Evolutionary conservation across 2,329 filamentous ascomycete genomes (phyloP).

Genomic region (Lachnellula occidentalis): DNA sequence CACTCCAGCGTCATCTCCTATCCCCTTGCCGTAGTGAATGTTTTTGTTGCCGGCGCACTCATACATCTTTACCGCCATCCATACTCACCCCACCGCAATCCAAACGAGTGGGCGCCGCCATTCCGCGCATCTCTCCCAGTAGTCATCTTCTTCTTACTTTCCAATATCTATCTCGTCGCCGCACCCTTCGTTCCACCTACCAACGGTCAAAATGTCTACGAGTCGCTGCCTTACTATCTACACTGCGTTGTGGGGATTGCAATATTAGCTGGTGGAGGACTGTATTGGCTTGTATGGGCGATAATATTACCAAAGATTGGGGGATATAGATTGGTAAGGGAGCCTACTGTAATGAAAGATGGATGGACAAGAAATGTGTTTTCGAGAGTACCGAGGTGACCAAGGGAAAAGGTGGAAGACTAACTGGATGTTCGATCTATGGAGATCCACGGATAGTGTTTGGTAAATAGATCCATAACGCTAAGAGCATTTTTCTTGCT

Average conservation of each 20-base stretch:
- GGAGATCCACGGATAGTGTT: no score
- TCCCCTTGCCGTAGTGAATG: constrained; percentile 53
- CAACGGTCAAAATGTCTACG: constrained; percentile 47
- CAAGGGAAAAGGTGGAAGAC: neutral
- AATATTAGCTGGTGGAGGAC: constrained; percentile 45
- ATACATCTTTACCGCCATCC: constrained; percentile 48
- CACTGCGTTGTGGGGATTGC: constrained; percentile 53
- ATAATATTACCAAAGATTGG: constrained; percentile 46
- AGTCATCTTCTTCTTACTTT: constrained; percentile 52
- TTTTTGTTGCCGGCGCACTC: constrained; percentile 48
- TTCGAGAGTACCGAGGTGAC: constrained; percentile 17
- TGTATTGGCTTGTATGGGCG: constrained; percentile 55
- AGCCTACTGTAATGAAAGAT: constrained; percentile 51
- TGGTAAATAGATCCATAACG: no score
- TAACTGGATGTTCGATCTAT: no score
- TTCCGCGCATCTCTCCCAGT: constrained; percentile 50
- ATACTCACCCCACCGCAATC: constrained; percentile 41
- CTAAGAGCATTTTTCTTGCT: no score
- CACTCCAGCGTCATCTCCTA: constrained; percentile 54
- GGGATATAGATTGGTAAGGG: constrained; percentile 50
- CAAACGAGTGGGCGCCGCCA: constrained; percentile 48
- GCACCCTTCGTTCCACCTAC: constrained; percentile 53
- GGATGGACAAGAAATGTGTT: constrained; percentile 59
- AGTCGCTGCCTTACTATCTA: constrained; percentile 50
- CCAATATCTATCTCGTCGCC: constrained; percentile 55